These are phyloP conservation scores for Cucumis cinereus DNA, from an alignment of 306 rosid species.

Conservation along the genomic window DNA sequence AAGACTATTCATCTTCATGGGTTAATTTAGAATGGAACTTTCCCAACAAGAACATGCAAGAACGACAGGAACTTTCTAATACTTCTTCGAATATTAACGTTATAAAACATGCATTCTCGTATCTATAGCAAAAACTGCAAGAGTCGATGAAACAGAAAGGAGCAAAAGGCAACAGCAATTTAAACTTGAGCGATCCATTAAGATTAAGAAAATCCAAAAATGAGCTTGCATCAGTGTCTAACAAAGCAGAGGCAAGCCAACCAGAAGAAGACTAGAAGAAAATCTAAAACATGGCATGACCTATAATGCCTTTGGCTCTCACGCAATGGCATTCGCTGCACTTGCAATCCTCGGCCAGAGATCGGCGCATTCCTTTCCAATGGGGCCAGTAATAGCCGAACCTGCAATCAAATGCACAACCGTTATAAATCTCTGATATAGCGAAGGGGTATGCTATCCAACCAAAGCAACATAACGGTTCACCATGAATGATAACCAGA, in stretches of 20 bases:
- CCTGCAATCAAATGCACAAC: constrained; percentile 20
- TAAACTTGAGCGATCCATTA: background rate
- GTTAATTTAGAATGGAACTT: too few relatives aligned
- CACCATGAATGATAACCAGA: background rate
- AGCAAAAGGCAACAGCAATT: background rate
- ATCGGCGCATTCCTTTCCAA: constrained; percentile 88
- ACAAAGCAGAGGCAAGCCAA: background rate
- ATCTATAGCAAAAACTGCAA: background rate
- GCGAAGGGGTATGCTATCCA: background rate
- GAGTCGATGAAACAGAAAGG: background rate
- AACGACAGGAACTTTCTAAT: background rate
- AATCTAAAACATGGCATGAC: background rate
- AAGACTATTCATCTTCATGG: too few relatives aligned
- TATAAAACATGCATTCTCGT: background rate
- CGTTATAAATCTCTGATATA: background rate
- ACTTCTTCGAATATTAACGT: background rate
- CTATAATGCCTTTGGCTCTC: background rate
- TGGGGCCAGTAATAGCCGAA: constrained; percentile 83
- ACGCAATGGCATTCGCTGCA: constrained; percentile 85
- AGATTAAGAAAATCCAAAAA: background rate
- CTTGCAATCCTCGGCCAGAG: constrained; percentile 93
- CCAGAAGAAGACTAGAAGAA: background rate
- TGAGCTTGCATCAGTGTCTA: background rate
- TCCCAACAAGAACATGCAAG: background rate
- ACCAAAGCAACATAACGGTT: background rate